Base-by-base conservation (phyloP, 768 basidiomycete genomes). In the Suillus lakei region DNA sequence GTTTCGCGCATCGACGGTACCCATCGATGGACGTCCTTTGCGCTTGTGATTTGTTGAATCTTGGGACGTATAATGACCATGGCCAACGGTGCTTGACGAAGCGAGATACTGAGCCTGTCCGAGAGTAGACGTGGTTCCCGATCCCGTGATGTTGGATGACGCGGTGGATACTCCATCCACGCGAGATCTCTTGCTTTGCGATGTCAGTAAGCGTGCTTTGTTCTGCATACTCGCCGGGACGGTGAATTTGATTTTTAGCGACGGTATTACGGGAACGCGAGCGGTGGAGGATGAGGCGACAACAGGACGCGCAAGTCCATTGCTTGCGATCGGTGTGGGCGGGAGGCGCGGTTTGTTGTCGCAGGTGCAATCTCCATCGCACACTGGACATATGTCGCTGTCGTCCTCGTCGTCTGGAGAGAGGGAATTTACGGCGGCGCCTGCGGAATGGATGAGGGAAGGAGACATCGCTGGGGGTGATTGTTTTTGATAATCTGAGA, bases 291-390 rank as follows among this genome's bases (percentile, higher is more conserved):
- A 77, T 61, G 80, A 71, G 71, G 81, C 76, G 71, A 74, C 65
- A 64, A 77, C 76, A 74, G 78, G 78, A 64, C 74, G 77, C 69
- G 76, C 76, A 77, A 69, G 69, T 77, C 80, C 81, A 66, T 69
- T 64, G 66, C 58, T 54, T 53, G 64, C 68, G 63, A 67, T 71
- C 69, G 74, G 80, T 66, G 73, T 77, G 60, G 75, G 66, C 62
- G 75, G 72, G 51, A 73, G 66, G 66, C 70, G 73, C 62, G 80
- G 74, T 70, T 77, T 81, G 82, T 84, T 87, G 76, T 77, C 66
- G 83, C 92, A 94, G 36, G 91, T 93, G 82, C 92, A 95, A 74
- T 92, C 89, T 73, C 91, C 89, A 83, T 94, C 93, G 91, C 92
- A 95, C 68, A 94, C 91, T 9, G 92, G 92, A 77, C 92, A 95